A percentile compares a stretch with the other conserved stretches of the same genome.
Conservation (phyloP, 2,329 filamentous ascomycete genomes). For the Neofusicoccum kwambonambiense region DNA sequence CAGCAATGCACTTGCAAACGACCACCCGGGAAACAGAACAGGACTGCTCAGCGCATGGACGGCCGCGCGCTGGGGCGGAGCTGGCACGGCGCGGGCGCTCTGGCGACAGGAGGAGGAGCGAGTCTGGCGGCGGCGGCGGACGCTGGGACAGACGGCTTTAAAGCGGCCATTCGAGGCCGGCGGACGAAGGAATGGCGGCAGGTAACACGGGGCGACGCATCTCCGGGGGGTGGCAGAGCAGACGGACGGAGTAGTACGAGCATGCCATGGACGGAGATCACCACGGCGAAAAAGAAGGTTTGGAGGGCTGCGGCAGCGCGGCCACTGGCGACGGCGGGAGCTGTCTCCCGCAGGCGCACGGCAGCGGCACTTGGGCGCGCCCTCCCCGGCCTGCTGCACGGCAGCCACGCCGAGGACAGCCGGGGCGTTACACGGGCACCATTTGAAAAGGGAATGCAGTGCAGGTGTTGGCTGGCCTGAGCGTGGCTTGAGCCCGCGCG, state of each 20-base stretch:
- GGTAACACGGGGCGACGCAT: conserved; percentile 5
- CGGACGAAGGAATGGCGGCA: background rate
- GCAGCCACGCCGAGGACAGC: background rate
- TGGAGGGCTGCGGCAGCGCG: background rate
- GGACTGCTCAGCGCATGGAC: background rate
- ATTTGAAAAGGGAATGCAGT: conserved; percentile 2
- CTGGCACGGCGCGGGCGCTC: no score
- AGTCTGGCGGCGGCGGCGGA: background rate
- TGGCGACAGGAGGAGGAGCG: background rate
- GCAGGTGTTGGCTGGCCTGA: conserved; percentile 3
- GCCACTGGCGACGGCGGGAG: background rate
- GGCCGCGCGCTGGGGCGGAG: background rate
- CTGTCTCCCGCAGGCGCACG: background rate
- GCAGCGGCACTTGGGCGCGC: background rate
- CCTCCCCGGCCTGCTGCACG: background rate
- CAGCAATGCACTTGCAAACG: conserved; percentile 2
- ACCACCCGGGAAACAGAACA: background rate
- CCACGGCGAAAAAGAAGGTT: conserved; percentile 1
- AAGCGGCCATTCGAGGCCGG: background rate
- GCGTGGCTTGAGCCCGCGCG: background rate
- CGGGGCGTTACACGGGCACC: background rate
- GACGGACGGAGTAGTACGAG: conserved; percentile 2
- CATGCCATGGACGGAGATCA: conserved; percentile 4
- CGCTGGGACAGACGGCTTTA: background rate
- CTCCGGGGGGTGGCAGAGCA: background rate